Evolutionary conservation across 78 protist genomes (phyloP).

Genomic region (Dictyostelium brefeldianum): DNA sequence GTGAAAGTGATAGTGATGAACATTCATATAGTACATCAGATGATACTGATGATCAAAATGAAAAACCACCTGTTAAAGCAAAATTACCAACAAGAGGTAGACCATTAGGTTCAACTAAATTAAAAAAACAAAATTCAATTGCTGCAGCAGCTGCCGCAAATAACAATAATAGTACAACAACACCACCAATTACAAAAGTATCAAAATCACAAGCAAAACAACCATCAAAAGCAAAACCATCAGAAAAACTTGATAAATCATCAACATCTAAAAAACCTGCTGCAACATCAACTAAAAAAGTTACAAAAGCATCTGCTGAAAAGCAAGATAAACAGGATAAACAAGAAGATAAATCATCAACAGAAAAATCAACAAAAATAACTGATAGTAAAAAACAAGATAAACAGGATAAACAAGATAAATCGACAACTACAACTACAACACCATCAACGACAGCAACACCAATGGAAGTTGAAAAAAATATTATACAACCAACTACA

Average conservation of each 20-base stretch:
- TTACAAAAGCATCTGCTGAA: not conserved
- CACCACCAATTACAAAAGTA: not conserved
- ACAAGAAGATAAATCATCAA: not conserved
- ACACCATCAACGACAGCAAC: not conserved
- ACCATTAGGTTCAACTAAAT: conserved; percentile 4
- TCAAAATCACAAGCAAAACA: too few relatives aligned
- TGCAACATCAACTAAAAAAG: not conserved
- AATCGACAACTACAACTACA: not conserved
- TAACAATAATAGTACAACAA: not conserved
- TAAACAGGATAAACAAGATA: not conserved
- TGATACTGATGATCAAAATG: conserved; percentile 13
- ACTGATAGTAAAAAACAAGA: not conserved
- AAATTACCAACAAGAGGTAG: not conserved
- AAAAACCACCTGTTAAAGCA: not conserved
- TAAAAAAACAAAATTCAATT: not conserved
- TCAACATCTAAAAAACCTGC: not conserved
- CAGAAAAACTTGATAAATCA: too few relatives aligned
- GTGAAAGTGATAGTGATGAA: conserved; percentile 1
- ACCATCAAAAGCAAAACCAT: too few relatives aligned
- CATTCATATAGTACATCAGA: not conserved
- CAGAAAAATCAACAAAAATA: not conserved
- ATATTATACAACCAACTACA: not conserved
- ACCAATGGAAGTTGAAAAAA: not conserved
- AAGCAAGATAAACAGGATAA: not conserved
- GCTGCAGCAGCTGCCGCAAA: not conserved